Evolutionary conservation across 2,329 filamentous ascomycete genomes (phyloP), one percentile per base, ranked within the genome.

Genomic region (Pestalotiopsis sp.): DNA sequence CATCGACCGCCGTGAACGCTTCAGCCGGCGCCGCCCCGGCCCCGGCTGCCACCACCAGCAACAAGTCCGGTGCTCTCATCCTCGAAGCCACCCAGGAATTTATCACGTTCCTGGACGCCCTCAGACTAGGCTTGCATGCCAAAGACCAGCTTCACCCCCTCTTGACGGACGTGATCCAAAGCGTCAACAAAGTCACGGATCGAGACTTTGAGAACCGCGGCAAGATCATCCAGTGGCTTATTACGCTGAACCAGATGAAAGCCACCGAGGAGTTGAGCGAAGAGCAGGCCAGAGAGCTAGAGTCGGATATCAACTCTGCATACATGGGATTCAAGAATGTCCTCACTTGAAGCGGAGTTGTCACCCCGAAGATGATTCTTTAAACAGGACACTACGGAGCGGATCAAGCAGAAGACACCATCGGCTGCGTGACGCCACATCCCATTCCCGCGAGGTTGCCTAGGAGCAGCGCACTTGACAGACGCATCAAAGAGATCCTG

Each of bases 191-290:
- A 76, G 96, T 99, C 71, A 98, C 95, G 3, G 94, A 97, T 78
- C 89, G 91, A 70, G 95, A 98, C 75, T 99, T 99, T 78, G 94
- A 98, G 73, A 94, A 91, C 77, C 91, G 97, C 72, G 94, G 93
- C 74, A 98, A 98, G 86, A 98, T 99, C 74, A 94, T 99, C 67
- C 94, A 98, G 79, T 99, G 96, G 96, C 86, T 99, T 72, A 99
- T 99, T 75, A 92, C 93, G 6, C 84, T 99, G 71, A 99, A 99
- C 78, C 94, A 98, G 81, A 98, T 99, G 96, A 93, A 93, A 76
- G 96, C 94, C 9, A 94, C 94, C 1, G 94, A 98, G 75, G 94
- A 97, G 78, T 80, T 99, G 73, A 91, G 88, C 73, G 92, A 97
- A 75, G 91, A 95, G 68, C 94, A 98, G 81, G 92, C 92, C 5